Percentiles rank a stretch among this genome's conserved stretches.
Evolutionary conservation across 345 rosid genomes (phyloP).

Genomic region (Eucalyptus cloeziana): DNA sequence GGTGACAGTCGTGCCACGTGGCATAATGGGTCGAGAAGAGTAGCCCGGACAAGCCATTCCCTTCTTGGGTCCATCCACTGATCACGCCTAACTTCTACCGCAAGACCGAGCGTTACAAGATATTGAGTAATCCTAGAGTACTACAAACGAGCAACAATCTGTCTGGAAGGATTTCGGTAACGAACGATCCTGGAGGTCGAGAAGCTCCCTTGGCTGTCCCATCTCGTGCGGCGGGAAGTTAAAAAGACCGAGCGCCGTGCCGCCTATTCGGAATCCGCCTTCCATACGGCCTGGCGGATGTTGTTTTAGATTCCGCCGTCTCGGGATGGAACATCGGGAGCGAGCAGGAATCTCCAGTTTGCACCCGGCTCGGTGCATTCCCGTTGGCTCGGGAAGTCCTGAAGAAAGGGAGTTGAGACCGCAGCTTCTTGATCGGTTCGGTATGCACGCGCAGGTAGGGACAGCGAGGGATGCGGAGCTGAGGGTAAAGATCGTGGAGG

Average conservation of each 20-base stretch:
- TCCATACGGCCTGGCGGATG: conserved; percentile 50
- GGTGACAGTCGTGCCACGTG: background rate
- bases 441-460: conserved; percentile 85
- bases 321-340: conserved; percentile 85
- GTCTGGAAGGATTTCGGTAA: background rate
- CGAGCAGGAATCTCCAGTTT: conserved; percentile 87
- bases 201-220: background rate
- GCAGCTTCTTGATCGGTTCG: conserved; percentile 75
- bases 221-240: background rate
- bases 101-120: background rate
- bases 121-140: background rate
- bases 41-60: background rate
- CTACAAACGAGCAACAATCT: background rate
- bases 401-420: conserved; percentile 87
- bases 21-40: background rate
- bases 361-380: conserved; percentile 77
- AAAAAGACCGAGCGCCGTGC: too few relatives aligned
- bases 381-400: conserved; percentile 85
- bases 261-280: background rate
- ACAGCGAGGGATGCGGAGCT: conserved; percentile 74
- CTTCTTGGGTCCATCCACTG: background rate
- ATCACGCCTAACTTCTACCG: background rate
- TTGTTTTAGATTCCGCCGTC: conserved; percentile 86
- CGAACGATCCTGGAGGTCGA: background rate
- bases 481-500: too few relatives aligned